Evolutionary conservation across 805 yeast genomes (phyloP), one percentile per base, ranked within the genome.

Genomic region (Candida yuanshanica): DNA sequence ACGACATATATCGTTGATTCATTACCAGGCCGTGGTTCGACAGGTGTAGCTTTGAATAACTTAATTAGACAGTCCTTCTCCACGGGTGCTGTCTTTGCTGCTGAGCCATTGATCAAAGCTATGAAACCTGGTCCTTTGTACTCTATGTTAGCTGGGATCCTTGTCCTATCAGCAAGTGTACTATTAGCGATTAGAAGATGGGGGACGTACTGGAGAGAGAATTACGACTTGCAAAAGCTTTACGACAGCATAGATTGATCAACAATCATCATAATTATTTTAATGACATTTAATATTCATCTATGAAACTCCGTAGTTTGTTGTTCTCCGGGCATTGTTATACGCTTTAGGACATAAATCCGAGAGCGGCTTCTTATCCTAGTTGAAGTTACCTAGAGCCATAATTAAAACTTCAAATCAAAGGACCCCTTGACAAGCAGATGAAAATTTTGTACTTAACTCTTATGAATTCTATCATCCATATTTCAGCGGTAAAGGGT

Each of bases 11-110:
- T 87, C 42, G 89, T 87, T 1, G 96, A 87, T 55, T 77, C 88
- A 1, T 68, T 88, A 35, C 95, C 96, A 0, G 95, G 95, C 0
- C 72, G 81, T 52, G 95, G 95, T 33, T 90, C 95, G 12, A 83
- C 95, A 0, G 95, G 95, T 1, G 85, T 87, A 37, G 95, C 95
- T 0, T 59, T 88, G 38, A 87, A 84, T 53, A 88, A 87, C 55
- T 70, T 87, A 42, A 68, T 82, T 16, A 70, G 96, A 51, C 83
- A 79, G 69, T 64, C 77, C 2, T 64, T 83, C 44, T 95, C 95
- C 1, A 86, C 95, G 0, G 68, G 71, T 2, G 90, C 87, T 10
- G 78, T 89, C 2, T 88, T 87, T 57, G 69, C 81, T 8, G 76
- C 84, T 1, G 88, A 81, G 33, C 95, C 95, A 0, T 65, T 84